Conservation (phyloP, 352 stramenopile species). For the Phytophthora hybrid region DNA sequence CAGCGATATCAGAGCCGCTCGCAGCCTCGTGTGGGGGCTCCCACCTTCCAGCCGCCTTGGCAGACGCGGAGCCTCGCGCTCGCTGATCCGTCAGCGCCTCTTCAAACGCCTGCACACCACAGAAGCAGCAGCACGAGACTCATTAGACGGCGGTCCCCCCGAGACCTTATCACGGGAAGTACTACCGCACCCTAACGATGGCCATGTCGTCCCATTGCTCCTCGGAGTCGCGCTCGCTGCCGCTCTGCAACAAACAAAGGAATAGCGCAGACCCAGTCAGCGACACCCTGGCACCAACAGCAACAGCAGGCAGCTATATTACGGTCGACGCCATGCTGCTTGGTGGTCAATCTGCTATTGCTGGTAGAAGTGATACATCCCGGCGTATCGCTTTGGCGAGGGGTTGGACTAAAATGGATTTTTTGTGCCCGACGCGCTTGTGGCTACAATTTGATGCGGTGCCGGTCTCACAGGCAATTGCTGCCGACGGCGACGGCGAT, state of each 20-base stretch:
- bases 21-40: background rate
- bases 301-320: slow-evolving; percentile 1
- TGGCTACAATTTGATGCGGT: slow-evolving; percentile 4
- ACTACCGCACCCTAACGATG: slow-evolving; percentile 63
- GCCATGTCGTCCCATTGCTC: slow-evolving; percentile 88
- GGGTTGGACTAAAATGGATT: slow-evolving; percentile 17
- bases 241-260: slow-evolving; percentile 39
- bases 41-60: slow-evolving; percentile 27
- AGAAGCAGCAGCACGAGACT: slow-evolving; percentile 5
- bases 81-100: slow-evolving; percentile 65
- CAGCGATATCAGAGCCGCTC: slow-evolving; percentile 12
- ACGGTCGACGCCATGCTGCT: slow-evolving; percentile 26
- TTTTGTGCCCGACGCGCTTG: slow-evolving; percentile 15
- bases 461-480: background rate
- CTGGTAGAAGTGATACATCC: background rate
- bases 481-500: background rate
- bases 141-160: slow-evolving; percentile 3
- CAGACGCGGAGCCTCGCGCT: slow-evolving; percentile 23
- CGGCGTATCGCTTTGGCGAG: slow-evolving; percentile 23
- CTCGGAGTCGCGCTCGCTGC: slow-evolving; percentile 55
- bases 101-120: slow-evolving; percentile 69
- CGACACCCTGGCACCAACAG: background rate
- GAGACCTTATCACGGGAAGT: background rate
- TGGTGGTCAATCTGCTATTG: slow-evolving; percentile 11
- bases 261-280: background rate